Evolutionary conservation across 306 rosid genomes (phyloP).

Genomic region (Trifolium dubium): DNA sequence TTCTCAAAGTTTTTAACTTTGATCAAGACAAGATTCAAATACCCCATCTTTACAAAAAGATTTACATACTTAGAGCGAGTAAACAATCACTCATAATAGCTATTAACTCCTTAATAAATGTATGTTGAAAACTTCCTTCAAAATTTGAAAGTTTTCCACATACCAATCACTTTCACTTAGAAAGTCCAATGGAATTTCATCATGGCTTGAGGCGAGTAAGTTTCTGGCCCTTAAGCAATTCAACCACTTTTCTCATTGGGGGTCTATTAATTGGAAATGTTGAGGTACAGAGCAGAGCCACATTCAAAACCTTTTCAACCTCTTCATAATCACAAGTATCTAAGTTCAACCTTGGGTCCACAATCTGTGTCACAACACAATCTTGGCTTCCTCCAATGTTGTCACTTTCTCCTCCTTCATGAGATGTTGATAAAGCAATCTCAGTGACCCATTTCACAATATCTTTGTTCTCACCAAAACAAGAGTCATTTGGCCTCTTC

Average conservation of each 20-base stretch:
- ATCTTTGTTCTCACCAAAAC: conserved; percentile 74
- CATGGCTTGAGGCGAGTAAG: conserved; percentile 43
- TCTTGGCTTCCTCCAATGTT: neutral
- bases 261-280: conserved; percentile 72
- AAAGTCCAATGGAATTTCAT: conserved; percentile 29
- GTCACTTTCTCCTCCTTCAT: conserved; percentile 13
- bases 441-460: conserved; percentile 79
- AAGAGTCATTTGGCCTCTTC: conserved; percentile 75
- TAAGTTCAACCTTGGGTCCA: conserved; percentile 63
- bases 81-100: conserved; percentile 18
- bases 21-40: conserved; percentile 15
- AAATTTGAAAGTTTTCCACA: conserved; percentile 19
- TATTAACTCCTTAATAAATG: neutral
- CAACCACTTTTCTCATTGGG: conserved; percentile 80
- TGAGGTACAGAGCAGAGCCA: conserved; percentile 76
- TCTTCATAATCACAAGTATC: conserved; percentile 52
- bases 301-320: conserved; percentile 64
- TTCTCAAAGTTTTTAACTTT: neutral
- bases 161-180: conserved; percentile 25
- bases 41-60: conserved; percentile 3
- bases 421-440: conserved; percentile 39
- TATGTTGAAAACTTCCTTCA: conserved; percentile 16
- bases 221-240: conserved; percentile 64
- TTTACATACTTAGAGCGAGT: neutral
- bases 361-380: conserved; percentile 41